Percentiles rank a stretch among this genome's conserved stretches.
Evolutionary conservation across 176 grass and related monocot species (phyloP).

Genomic region (Puya raimondii): DNA sequence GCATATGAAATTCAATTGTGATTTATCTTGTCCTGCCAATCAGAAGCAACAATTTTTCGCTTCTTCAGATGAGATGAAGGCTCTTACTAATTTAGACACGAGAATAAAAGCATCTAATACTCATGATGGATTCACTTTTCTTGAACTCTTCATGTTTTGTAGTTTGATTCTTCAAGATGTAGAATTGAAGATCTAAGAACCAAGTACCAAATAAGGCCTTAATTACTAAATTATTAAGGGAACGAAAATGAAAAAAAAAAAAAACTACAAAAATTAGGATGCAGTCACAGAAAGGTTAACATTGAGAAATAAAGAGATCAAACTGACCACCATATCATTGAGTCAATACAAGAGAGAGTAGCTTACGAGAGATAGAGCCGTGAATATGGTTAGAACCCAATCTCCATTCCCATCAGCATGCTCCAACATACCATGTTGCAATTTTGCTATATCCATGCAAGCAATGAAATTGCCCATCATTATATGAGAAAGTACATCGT

Average conservation of each 20-base stretch:
- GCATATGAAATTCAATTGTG: too few relatives aligned
- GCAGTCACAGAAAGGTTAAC: not conserved
- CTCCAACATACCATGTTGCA: slow-evolving; percentile 69
- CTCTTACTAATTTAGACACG: too few relatives aligned
- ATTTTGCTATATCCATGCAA: slow-evolving; percentile 51
- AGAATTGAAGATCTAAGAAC: too few relatives aligned
- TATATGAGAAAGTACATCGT: slow-evolving; percentile 11
- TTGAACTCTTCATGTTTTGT: too few relatives aligned
- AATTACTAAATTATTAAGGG: not conserved
- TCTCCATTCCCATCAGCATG: slow-evolving; percentile 98
- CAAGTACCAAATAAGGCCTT: too few relatives aligned
- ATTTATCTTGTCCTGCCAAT: too few relatives aligned
- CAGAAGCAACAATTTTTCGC: too few relatives aligned
- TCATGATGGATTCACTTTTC: too few relatives aligned
- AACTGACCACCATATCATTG: slow-evolving; percentile 2
- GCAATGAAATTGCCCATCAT: not conserved
- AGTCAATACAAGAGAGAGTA: slow-evolving; percentile 16
- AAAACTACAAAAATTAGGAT: not conserved
- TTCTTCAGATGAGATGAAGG: too few relatives aligned
- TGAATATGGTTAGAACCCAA: slow-evolving; percentile 99
- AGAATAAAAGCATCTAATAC: too few relatives aligned
- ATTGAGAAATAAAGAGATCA: slow-evolving; percentile 8
- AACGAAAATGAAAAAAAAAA: not conserved
- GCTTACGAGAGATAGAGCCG: slow-evolving; percentile 75
- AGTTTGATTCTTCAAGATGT: too few relatives aligned